Evolutionary conservation across 2,329 filamentous ascomycete species (phyloP), one percentile per base, ranked within the genome.

Genomic region (Samsoniella hepiali): DNA sequence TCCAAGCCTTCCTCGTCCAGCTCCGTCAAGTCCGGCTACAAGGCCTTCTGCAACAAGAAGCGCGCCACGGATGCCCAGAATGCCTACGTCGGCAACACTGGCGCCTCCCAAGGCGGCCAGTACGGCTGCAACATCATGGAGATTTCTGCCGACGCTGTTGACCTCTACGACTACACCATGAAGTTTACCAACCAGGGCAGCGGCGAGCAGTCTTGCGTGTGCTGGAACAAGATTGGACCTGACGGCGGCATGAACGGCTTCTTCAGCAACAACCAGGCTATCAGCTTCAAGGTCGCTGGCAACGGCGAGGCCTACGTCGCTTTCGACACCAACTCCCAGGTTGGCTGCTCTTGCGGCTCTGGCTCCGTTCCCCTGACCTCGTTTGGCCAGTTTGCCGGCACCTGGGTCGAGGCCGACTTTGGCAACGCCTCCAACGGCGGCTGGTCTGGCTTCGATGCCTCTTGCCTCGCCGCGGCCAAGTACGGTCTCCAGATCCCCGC

Each of bases 61-160:
- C 78, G 81, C 67, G 76, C 82, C 67, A 80, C 81, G 63, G 17
- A 68, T 45, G 75, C 73, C 63, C 69, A 84, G 66, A 81, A 84
- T 66, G 72, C 74, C 62, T 80, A 80, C 72, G 69, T 67, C 4
- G 82, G 82, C 68, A 84, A 84, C 76, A 72, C 72, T 15, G 60
- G 82, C 63, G 69, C 70, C 57, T 2, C 64, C 9, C 22, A 22
- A 22, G 68, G 66, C 62, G 68, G 65, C 61, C n/a, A 73, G 64
- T 84, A 77, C 71, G 81, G 81, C 69, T 82, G 81, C 80, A 84
- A 84, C 79, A 72, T 83, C 57, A 79, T 81, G 78, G 65, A 75
- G 38, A 71, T 84, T 64, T 68, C 74, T 66, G 69, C 67, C 63
- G 65, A 67, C 55, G 69, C 77, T 56, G 73, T 72, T 65, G 56